Base-by-base conservation (phyloP, 2,329 filamentous ascomycete species). In the Aspergillus melleus region DNA sequence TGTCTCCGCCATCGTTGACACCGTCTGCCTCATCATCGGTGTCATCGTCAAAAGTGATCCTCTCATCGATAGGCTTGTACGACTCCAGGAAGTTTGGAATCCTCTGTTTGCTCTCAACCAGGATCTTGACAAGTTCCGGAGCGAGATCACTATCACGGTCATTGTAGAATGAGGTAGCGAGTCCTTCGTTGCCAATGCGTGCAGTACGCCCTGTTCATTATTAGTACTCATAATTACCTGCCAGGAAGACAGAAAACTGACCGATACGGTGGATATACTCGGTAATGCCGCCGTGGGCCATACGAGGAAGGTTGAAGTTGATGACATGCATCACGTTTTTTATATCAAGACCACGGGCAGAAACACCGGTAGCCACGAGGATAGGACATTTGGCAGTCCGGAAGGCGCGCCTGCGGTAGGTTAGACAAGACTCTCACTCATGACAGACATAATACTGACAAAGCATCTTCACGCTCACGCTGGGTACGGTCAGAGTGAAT, bases 201-300 rank as follows among this genome's bases (percentile, higher is more conserved):
- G 91, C 95, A 66, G 95, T 99, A 61, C 95, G 93, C 63, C 95
- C 90, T 92, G 61, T 47, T 1, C 19, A 19, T 19, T 6, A 29
- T 61, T 52, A 60, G 54, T 12, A 6, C 14, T 10, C 24, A 1
- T 24, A 24, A 24, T 42, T 26, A 29, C 32, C 54, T 32, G 24
- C 20, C n/a, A 65, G 55, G 61, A 46, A 24, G 26, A n/a, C 11
- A 19, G 10, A 10, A 32, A 24, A 71, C 83, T 77, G 86, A 91
- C 90, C 95, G 72, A 98, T 98, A 12, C 95, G 91, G 72, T 99
- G 95, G 26, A 90, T 88, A 68, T 98, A 99, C 74, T 98, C 95
- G 52, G 91, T 88, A 58, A 97, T 96, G 2, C 93, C 94, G n/a
- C 92, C 92, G 67, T 94, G 84, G 0, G 86, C 80, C 49, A 82